A percentile compares a stretch with the other conserved stretches of the same genome.
These are phyloP conservation scores for Botrytis hyacinthi DNA, from an alignment of 2,329 filamentous ascomycete species.

Conservation along the genomic window DNA sequence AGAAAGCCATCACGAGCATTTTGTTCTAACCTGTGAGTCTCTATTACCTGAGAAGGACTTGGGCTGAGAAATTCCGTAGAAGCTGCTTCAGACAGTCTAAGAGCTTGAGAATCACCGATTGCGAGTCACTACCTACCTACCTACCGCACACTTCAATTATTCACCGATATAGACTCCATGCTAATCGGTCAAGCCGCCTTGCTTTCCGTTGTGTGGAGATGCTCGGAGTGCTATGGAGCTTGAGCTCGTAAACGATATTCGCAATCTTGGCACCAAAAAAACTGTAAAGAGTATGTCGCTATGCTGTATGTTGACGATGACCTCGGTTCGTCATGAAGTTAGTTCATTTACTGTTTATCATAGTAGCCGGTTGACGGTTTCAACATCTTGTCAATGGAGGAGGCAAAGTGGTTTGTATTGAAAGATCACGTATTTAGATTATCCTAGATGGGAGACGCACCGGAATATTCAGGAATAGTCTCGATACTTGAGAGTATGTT, in stretches of 20 bases:
- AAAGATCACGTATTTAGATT: neutral
- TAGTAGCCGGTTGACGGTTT: neutral
- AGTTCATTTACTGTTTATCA: neutral
- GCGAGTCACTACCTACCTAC: neutral
- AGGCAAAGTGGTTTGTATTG: neutral
- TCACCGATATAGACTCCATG: neutral
- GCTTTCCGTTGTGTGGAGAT: neutral
- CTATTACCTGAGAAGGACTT: neutral
- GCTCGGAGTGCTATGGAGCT: slow-evolving; percentile 10
- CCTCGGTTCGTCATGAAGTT: neutral
- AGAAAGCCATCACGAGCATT: neutral
- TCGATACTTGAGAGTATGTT: neutral
- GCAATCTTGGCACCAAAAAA: neutral
- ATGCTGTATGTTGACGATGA: neutral
- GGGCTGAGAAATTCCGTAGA: neutral
- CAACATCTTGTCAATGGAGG: neutral
- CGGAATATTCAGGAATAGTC: neutral
- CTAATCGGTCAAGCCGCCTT: neutral
- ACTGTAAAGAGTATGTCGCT: neutral
- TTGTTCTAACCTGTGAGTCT: neutral
- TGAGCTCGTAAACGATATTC: neutral
- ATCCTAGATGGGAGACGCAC: neutral
- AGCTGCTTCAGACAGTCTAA: neutral
- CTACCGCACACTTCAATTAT: neutral
- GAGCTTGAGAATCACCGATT: neutral